Base-by-base conservation (phyloP, 345 rosid species). In the Citrus unshiu region DNA sequence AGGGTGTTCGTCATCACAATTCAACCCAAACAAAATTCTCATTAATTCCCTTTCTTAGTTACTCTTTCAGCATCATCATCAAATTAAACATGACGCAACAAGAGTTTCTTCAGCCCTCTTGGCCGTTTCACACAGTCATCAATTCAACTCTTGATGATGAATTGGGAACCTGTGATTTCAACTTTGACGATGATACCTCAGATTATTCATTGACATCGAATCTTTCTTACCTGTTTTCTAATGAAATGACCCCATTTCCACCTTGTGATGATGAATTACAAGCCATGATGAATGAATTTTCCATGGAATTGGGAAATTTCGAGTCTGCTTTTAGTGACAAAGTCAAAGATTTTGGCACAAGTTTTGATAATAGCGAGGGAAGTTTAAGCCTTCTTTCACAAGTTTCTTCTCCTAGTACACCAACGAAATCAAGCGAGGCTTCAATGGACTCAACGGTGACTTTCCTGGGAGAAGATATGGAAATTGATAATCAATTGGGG, bases 381-480 rank as follows among this genome's bases (percentile, higher is more conserved):
- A 80, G 66, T 65, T 78, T 81, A 21, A 80, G 66, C 60, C 76
- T 81, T 24, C 65, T 32, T 68, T 75, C 78, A 46, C 43, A 34
- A 18, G 21, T 69, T 29, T 68, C 77, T 24, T 63, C 65, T 69
- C 88, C 87, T 2, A 78, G 84, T 68, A 35, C 83, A 57, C 83
- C 87, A 4, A 22, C 59, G 27, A 79, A 79, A 49, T 82, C 89
- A 6, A 78, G 74, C 9, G 89, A 82, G 76, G 61, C 24, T 34
- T 78, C 82, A 6, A n/a, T 37, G 71, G 81, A 79, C n/a, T 18
- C 54, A 3, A 7, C 80, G 19, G 79, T 82, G 65, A 54, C 62
- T 60, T 43, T 84, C 7, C 87, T 85, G 21, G 37, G 70, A 9
- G 79, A 67, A 34, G 89, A 73, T 24, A 77, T 54, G 70, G 87